Evolutionary conservation across 2,329 filamentous ascomycete genomes (phyloP), one percentile per base, ranked within the genome.

Genomic region (Cladosporium cucumerinum): DNA sequence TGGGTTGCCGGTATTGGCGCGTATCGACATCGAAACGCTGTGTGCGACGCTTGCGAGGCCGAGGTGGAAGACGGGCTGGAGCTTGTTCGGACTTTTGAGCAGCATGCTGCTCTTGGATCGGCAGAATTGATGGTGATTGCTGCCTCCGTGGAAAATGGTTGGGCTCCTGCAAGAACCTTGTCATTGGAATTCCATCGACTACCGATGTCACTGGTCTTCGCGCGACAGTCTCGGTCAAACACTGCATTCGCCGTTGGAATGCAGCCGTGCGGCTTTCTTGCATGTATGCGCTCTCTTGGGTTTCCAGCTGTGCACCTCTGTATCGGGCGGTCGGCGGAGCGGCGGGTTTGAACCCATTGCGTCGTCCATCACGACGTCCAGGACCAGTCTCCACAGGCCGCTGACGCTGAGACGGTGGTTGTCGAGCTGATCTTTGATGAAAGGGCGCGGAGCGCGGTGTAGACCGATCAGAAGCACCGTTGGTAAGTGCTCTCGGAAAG

Each of bases 1-100:
- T 77, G 36, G 79, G 77, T 66, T 82, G 81, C 61, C 82, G 77
- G 68, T 80, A 82, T 57, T 81, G 76, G 54, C 78, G 72, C 1
- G 76, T 70, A 63, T 82, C 79, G 10, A 80, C 69, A 69, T 85
- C 79, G 28, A 86, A 62, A 51, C 81, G 78, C 25, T 72, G 78
- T 18, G 84, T 78, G n/a, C 49, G 66, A 39, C 68, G 65, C 61
- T 79, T 79, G 12, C 75, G 72, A 21, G 64, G 65, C 64, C 71
- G 64, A 63, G 69, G 73, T n/a, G 68, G 70, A 36, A 68, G 43
- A 26, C 23, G 62, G 30, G 21, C 21, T 16, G 36, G 8, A 46
- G 8, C 34, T 36, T 25, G 23, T 43, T 36, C 8, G 28, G n/a
- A n/a, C 26, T 11, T 0, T 26, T 21, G 36, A 30, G 5, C 8